A percentile compares a stretch with the other conserved stretches of the same genome.
Conservation (phyloP, 495 filamentous ascomycete species). For the Patellaria atrata region DNA sequence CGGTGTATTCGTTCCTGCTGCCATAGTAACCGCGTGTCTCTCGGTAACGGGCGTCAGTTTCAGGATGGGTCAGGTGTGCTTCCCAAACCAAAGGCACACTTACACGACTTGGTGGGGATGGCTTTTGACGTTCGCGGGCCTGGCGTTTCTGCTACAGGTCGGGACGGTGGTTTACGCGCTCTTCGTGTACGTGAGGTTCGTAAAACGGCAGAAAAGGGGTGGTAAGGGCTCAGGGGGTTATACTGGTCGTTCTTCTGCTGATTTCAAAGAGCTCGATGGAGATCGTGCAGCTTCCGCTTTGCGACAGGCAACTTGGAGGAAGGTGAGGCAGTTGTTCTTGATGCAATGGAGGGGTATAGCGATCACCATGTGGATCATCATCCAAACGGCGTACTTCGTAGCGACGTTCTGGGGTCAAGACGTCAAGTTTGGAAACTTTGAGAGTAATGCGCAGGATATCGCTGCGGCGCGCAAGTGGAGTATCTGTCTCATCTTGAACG, state of each 20-base stretch:
- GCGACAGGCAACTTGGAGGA: conserved; percentile 15
- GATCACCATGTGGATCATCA: conserved; percentile 19
- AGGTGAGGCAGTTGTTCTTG: conserved; percentile 19
- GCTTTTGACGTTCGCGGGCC: conserved; percentile 22
- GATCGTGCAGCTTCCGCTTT: background rate
- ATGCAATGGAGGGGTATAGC: conserved; percentile 26
- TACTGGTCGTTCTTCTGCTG: background rate
- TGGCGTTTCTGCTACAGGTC: conserved; percentile 20
- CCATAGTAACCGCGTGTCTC: conserved; percentile 19
- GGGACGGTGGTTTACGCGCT: conserved; percentile 24
- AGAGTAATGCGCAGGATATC: conserved; percentile 10
- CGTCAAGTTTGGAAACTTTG: conserved; percentile 7
- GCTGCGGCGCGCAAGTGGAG: conserved; percentile 21
- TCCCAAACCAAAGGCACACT: conserved; percentile 22
- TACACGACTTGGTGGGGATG: conserved; percentile 26
- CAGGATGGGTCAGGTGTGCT: conserved; percentile 23
- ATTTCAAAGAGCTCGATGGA: background rate
- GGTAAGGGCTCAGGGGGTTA: background rate
- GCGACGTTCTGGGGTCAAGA: conserved; percentile 23
- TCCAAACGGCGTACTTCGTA: conserved; percentile 21
- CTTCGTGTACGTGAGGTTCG: conserved; percentile 19
- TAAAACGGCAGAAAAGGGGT: conserved; percentile 4
- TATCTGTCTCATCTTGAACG: conserved; percentile 18
- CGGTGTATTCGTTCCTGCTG: conserved; percentile 18
- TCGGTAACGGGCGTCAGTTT: conserved; percentile 23